A percentile compares a stretch with the other conserved stretches of the same genome.
phyloP scores from a whole-genome alignment of 1,139 yeast genomes.

The Pneumocystis murina region DNA sequence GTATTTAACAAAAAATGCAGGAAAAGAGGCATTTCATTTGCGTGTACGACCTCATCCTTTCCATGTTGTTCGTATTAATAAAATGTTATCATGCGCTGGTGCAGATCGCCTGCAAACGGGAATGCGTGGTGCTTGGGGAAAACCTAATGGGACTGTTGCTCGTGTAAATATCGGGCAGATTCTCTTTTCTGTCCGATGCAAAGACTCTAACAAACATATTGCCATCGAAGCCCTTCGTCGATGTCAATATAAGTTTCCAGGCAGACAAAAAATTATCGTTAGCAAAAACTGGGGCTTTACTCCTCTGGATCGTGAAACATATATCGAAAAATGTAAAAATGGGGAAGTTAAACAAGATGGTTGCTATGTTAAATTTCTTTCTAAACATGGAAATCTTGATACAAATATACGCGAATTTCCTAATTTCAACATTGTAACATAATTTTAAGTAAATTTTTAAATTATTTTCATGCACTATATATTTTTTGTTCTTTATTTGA shows the following conservation, averaged over 20 bases:
- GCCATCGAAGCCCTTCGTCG: slow-evolving; percentile 99
- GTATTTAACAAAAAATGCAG: slow-evolving; percentile 92
- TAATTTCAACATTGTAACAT: neutral
- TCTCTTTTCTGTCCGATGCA: slow-evolving; percentile 95
- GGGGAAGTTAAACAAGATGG: slow-evolving; percentile 99
- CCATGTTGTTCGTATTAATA: slow-evolving; percentile 99
- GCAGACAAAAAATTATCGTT: slow-evolving; percentile 97
- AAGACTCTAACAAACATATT: slow-evolving; percentile 92
- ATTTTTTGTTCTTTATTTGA: neutral
- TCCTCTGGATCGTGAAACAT: slow-evolving; percentile 93
- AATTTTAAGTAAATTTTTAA: neutral
- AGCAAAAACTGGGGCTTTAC: slow-evolving; percentile 99
- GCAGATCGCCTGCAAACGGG: slow-evolving; percentile 99
- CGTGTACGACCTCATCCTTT: slow-evolving; percentile 99
- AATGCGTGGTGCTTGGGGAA: slow-evolving; percentile 99
- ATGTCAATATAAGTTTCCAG: slow-evolving; percentile 99
- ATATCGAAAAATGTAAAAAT: slow-evolving; percentile 81
- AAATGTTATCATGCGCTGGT: slow-evolving; percentile 99
- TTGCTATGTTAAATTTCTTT: slow-evolving; percentile 97
- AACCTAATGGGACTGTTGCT: slow-evolving; percentile 99
- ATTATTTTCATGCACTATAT: neutral
- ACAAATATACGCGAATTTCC: slow-evolving; percentile 92
- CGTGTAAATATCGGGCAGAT: slow-evolving; percentile 98
- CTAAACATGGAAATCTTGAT: slow-evolving; percentile 90
- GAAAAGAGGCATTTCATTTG: slow-evolving; percentile 99